Base-by-base conservation (phyloP, 2,329 filamentous ascomycete genomes). In the Beauveria medogensis region DNA sequence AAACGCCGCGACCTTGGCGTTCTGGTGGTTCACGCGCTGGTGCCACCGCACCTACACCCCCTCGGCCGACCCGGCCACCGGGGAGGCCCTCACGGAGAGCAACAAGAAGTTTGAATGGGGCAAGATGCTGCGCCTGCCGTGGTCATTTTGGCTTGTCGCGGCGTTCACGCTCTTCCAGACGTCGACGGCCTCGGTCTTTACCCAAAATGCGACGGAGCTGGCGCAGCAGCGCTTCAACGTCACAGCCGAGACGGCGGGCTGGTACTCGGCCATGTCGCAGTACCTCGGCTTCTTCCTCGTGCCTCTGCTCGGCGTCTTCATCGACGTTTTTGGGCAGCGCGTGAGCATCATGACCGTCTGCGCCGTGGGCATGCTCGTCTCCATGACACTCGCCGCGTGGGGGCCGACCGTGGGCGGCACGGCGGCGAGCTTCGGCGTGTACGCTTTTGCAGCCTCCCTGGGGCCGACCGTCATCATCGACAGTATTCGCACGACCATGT, bases 381-480 rank as follows among this genome's bases (percentile, higher is more conserved):
- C 82, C 6, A 86, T 86, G 83, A 72, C 72, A 6, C 71, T 86
- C 0, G 78, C 80, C 0, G 79, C 78, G 5, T 86, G 80, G 73
- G 79, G 78, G 0, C 70, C 75, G 0, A 76, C 75, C 0, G 68
- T 76, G 0, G 64, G 73, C 0, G 83, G 84, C 0, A 85, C 83
- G 0, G 82, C 81, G 0, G 82, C 82, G 0, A 77, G 80, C 0
- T 86, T 86, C 41, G 84, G 81, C 1, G 77, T 87, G 22, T 87
- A 80, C 48, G 84, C 83, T 0, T 71, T 87, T 14, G 80, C 82
- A 0, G 73, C 73, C 5, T 80, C 77, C 0, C 73, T 86, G 2
- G 83, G 83, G 0, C 82, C 83, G 0, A 84, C 82, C 0, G 74
- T 79, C 3, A 82, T 86, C 62, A 84, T 87, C 57, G 84, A 87